A percentile compares a stretch with the other conserved stretches of the same genome.
Conservation (phyloP, 176 grass and related monocot species). For the Phoenix roebelenii region DNA sequence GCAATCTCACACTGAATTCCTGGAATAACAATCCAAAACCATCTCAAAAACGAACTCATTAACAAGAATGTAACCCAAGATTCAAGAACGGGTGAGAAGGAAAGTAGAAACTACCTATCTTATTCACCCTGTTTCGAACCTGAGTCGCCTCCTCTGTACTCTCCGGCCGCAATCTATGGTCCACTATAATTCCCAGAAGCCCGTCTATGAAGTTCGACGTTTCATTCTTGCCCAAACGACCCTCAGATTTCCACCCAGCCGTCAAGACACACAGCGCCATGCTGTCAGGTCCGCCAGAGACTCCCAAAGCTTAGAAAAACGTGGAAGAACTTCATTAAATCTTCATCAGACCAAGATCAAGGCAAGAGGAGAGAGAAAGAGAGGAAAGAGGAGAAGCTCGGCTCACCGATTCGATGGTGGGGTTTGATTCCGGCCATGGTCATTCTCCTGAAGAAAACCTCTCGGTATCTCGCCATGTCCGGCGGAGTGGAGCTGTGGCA, state of each 20-base stretch:
- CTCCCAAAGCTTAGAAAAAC: constrained; percentile 48
- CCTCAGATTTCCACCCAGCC: constrained; percentile 57
- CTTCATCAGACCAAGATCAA: neutral
- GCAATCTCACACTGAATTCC: constrained; percentile 74
- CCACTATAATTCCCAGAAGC: constrained; percentile 69
- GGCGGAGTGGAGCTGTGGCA: constrained; percentile 14
- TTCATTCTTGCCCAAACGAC: constrained; percentile 16
- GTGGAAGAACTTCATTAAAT: neutral
- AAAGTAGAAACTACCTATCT: constrained; percentile 42
- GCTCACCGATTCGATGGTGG: constrained; percentile 63
- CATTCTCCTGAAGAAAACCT: constrained; percentile 61
- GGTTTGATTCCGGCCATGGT: constrained; percentile 69
- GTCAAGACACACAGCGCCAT: constrained; percentile 77
- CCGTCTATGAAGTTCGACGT: constrained; percentile 43
- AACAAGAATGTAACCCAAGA: neutral
- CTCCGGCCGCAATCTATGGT: constrained; percentile 62
- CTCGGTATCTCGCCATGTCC: constrained; percentile 34
- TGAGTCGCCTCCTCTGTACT: constrained; percentile 63
- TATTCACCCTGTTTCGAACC: constrained; percentile 55
- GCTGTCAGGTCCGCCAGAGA: constrained; percentile 89
- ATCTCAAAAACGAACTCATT: neutral
- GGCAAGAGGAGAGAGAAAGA: too few relatives aligned
- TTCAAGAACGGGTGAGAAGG: neutral
- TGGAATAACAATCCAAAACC: constrained; percentile 21
- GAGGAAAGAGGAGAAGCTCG: neutral